phyloP scores from a whole-genome alignment of 495 filamentous ascomycete genomes.

The Achaetomiella virescens region DNA sequence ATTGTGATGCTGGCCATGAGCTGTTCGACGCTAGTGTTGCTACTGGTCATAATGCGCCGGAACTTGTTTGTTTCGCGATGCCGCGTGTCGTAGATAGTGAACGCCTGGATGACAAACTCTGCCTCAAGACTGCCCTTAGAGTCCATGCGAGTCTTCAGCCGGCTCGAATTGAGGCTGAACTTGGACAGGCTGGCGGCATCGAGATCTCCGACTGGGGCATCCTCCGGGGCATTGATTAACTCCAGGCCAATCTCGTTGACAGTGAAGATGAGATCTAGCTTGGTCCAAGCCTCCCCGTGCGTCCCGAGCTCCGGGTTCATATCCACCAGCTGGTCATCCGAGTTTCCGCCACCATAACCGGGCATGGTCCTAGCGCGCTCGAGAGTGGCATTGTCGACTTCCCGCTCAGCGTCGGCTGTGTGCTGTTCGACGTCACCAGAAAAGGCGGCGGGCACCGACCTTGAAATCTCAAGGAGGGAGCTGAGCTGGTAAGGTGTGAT shows the following conservation, averaged over 20 bases:
- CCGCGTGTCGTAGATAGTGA: constrained; percentile 88
- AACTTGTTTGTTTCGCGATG: constrained; percentile 86
- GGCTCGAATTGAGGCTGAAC: constrained; percentile 88
- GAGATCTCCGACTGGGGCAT: constrained; percentile 67
- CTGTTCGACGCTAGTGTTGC: constrained; percentile 88
- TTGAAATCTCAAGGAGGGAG: constrained; percentile 76
- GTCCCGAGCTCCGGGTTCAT: constrained; percentile 60
- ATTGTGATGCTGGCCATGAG: constrained; percentile 97
- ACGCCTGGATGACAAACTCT: constrained; percentile 87
- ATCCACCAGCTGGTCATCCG: constrained; percentile 43
- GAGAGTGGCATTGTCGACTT: constrained; percentile 42
- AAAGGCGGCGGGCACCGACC: constrained; percentile 82
- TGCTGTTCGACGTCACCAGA: constrained; percentile 65
- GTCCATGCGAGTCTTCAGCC: constrained; percentile 88
- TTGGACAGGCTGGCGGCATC: constrained; percentile 81
- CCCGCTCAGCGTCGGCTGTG: constrained; percentile 49
- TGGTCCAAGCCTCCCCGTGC: constrained; percentile 73
- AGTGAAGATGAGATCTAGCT: constrained; percentile 88
- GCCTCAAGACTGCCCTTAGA: constrained; percentile 89
- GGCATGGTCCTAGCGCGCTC: constrained; percentile 43
- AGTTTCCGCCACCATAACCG: constrained; percentile 34
- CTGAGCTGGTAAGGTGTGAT: constrained; percentile 88
- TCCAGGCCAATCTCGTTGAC: constrained; percentile 82
- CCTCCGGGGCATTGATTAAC: constrained; percentile 68
- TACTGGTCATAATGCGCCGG: constrained; percentile 94